Conservation (phyloP, 2,329 filamentous ascomycete genomes). For the Calonectria leucothoes region DNA sequence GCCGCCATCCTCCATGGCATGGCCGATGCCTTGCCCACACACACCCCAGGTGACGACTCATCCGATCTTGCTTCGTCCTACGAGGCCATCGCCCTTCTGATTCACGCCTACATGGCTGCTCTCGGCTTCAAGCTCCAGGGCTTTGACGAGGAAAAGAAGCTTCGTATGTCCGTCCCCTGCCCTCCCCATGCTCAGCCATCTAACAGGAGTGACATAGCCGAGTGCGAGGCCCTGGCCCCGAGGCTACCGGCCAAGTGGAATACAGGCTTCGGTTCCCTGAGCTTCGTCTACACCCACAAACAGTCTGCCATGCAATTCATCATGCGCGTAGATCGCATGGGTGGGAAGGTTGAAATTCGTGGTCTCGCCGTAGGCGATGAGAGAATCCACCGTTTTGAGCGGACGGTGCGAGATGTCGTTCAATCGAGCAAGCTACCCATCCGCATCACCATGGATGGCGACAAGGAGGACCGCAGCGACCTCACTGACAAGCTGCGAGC, state of each 20-base stretch:
- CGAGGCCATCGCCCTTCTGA: constrained; percentile 86
- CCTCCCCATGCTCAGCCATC: not conserved
- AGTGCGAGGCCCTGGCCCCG: constrained; percentile 67
- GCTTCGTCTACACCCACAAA: constrained; percentile 87
- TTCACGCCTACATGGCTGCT: constrained; percentile 84
- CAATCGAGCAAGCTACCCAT: constrained; percentile 68
- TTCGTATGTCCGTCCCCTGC: constrained; percentile 61
- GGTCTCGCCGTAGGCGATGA: constrained; percentile 85
- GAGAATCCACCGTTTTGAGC: constrained; percentile 81
- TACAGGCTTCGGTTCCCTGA: constrained; percentile 73
- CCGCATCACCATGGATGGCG: constrained; percentile 62
- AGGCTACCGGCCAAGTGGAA: constrained; percentile 86
- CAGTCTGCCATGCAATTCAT: constrained; percentile 89
- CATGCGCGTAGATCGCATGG: constrained; percentile 84
- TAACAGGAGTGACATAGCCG: constrained; percentile 37
- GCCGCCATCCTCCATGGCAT: constrained; percentile 64
- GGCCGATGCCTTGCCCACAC: constrained; percentile 69
- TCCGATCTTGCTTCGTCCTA: constrained; percentile 77
- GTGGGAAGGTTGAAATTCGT: constrained; percentile 84
- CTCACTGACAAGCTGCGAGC: constrained; percentile 62
- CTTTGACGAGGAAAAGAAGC: constrained; percentile 83
- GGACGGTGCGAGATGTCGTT: constrained; percentile 78
- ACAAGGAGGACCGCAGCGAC: constrained; percentile 61
- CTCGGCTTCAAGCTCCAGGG: constrained; percentile 86
- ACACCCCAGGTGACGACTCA: constrained; percentile 62